Evolutionary conservation across 1,284 basidiomycete genomes (phyloP).

Genomic region (Moesziomyces sp.): DNA sequence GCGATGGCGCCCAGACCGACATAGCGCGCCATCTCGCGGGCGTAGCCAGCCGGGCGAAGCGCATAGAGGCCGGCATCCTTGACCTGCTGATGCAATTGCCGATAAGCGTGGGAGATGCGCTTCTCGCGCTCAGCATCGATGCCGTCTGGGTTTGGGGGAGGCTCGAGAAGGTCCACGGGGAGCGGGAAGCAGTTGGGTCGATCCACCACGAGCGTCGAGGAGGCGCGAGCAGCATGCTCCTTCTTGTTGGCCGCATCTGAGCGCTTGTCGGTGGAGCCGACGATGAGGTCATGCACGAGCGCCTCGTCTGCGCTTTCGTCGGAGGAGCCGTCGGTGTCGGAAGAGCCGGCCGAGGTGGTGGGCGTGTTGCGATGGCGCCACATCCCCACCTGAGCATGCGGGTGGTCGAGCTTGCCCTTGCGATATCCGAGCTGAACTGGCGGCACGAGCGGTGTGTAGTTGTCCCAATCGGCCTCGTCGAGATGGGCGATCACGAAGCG

Average conservation of each 20-base stretch:
- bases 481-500: slow-evolving; percentile 82
- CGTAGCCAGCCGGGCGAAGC: slow-evolving; percentile 88
- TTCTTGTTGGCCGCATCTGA: background rate
- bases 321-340: slow-evolving; percentile 10
- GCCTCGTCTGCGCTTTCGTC: slow-evolving; percentile 6
- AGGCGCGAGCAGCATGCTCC: background rate
- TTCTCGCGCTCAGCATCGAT: slow-evolving; percentile 75
- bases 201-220: slow-evolving; percentile 14
- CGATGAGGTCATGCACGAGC: slow-evolving; percentile 13
- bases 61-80: slow-evolving; percentile 84
- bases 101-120: slow-evolving; percentile 82
- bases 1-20: slow-evolving; percentile 74
- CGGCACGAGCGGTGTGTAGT: slow-evolving; percentile 85
- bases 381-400: slow-evolving; percentile 59
- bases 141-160: slow-evolving; percentile 67
- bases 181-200: slow-evolving; percentile 57
- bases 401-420: slow-evolving; percentile 61
- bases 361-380: slow-evolving; percentile 48
- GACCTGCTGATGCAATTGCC: slow-evolving; percentile 80
- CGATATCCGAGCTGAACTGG: slow-evolving; percentile 83
- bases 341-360: slow-evolving; percentile 7
- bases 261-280: background rate
- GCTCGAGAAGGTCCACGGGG: slow-evolving; percentile 65
- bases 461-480: slow-evolving; percentile 70
- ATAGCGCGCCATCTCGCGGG: slow-evolving; percentile 85